Evolutionary conservation across 495 filamentous ascomycete species (phyloP).

Genomic region (Melanomma pulvis-pyrius): DNA sequence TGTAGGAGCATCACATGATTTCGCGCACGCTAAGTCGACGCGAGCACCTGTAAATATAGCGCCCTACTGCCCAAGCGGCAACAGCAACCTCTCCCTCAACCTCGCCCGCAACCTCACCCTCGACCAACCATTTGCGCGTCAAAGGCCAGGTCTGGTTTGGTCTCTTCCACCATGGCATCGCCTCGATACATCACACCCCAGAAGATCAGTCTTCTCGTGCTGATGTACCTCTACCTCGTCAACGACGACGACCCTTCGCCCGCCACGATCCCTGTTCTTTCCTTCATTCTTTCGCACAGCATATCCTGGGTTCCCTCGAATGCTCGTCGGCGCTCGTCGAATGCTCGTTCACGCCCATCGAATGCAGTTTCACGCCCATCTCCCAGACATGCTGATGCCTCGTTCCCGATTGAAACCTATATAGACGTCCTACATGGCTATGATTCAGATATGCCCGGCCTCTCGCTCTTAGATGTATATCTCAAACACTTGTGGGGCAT

Average conservation of each 20-base stretch:
- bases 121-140: background rate
- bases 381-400: constrained; percentile 31
- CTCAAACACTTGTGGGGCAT: constrained; percentile 83
- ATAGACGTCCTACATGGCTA: constrained; percentile 64
- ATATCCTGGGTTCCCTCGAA: constrained; percentile 52
- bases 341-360: too few relatives aligned
- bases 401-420: constrained; percentile 65
- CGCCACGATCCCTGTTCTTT: constrained; percentile 79
- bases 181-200: constrained; percentile 81
- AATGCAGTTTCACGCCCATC: constrained; percentile 42
- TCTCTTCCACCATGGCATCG: constrained; percentile 52
- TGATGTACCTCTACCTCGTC: constrained; percentile 78
- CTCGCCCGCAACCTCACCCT: background rate
- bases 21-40: background rate
- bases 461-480: constrained; percentile 81
- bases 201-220: constrained; percentile 78
- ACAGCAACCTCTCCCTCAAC: background rate
- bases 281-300: constrained; percentile 78
- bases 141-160: background rate
- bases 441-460: constrained; percentile 71
- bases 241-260: constrained; percentile 72
- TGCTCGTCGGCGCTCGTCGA: too few relatives aligned
- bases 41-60: background rate
- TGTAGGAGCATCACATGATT: background rate
- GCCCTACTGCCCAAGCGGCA: background rate